Percentiles rank a stretch among this genome's conserved stretches.
Conservation (phyloP, 2,329 filamentous ascomycete species). For the Neopestalotiopsis sp. region DNA sequence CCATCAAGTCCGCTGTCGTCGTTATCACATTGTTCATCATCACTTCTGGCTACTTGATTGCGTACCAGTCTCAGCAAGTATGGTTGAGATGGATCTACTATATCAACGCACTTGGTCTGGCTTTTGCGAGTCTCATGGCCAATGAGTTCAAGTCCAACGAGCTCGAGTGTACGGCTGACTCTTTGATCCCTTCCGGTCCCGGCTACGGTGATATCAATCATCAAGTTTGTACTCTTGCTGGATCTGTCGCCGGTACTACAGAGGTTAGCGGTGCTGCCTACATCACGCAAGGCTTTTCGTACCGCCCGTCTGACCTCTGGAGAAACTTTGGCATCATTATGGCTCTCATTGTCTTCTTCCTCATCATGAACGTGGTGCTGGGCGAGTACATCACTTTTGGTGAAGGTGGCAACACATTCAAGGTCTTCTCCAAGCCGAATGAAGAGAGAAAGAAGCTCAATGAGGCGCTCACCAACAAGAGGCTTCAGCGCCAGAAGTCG, state of each 20-base stretch:
- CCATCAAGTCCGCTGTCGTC: slow-evolving; percentile 81
- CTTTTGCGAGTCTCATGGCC: slow-evolving; percentile 81
- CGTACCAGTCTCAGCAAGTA: slow-evolving; percentile 74
- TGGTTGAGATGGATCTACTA: slow-evolving; percentile 85
- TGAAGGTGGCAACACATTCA: slow-evolving; percentile 80
- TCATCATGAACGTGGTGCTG: slow-evolving; percentile 76
- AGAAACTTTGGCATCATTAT: slow-evolving; percentile 84
- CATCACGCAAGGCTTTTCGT: slow-evolving; percentile 71
- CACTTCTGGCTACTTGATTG: slow-evolving; percentile 84
- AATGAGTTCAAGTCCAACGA: slow-evolving; percentile 80
- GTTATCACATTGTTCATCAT: slow-evolving; percentile 83
- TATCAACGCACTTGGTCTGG: slow-evolving; percentile 75
- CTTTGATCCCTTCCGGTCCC: slow-evolving; percentile 73
- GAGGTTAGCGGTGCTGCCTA: slow-evolving; percentile 72
- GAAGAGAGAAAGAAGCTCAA: slow-evolving; percentile 72
- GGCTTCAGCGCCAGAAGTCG: slow-evolving; percentile 57
- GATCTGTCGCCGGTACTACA: slow-evolving; percentile 69
- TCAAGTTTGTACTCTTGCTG: slow-evolving; percentile 82
- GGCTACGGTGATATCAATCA: slow-evolving; percentile 74
- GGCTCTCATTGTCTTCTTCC: slow-evolving; percentile 76
- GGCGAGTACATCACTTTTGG: slow-evolving; percentile 82
- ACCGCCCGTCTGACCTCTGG: slow-evolving; percentile 73
- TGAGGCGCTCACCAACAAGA: slow-evolving; percentile 64
- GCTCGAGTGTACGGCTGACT: slow-evolving; percentile 71
- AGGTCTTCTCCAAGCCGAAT: slow-evolving; percentile 75